Conservation (phyloP, 805 yeast genomes). For the Cyberlindnera amylophila region DNA sequence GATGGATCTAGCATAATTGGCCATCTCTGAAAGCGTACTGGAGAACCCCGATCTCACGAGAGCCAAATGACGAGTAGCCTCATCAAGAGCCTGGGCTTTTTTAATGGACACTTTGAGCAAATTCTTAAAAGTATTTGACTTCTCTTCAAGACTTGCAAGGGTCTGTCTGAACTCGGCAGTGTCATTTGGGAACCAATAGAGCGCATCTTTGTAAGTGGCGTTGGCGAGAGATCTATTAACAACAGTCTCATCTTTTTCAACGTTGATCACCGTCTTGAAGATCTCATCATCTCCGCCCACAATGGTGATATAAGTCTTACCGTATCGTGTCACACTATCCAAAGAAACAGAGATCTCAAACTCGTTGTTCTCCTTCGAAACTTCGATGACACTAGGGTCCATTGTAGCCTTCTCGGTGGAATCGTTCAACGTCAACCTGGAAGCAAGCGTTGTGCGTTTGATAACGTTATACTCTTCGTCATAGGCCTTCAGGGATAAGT, state of each 20-base stretch:
- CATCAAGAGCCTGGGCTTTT: slow-evolving; percentile 20
- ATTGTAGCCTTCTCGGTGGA: slow-evolving; percentile 5
- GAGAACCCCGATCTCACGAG: slow-evolving; percentile 19
- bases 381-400: slow-evolving; percentile 14
- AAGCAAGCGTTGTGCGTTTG: slow-evolving; percentile 4
- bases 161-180: slow-evolving; percentile 11
- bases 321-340: not conserved
- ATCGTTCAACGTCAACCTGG: slow-evolving; percentile 7
- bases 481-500: slow-evolving; percentile 2
- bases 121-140: slow-evolving; percentile 5
- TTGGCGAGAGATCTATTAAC: not conserved
- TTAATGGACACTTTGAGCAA: slow-evolving; percentile 17
- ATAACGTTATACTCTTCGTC: slow-evolving; percentile 4
- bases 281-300: slow-evolving; percentile 3
- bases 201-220: slow-evolving; percentile 12
- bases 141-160: slow-evolving; percentile 11
- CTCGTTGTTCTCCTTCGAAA: slow-evolving; percentile 2
- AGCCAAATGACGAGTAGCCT: slow-evolving; percentile 19
- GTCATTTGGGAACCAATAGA: slow-evolving; percentile 9
- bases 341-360: slow-evolving; percentile 4
- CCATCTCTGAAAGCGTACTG: slow-evolving; percentile 16
- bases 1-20: slow-evolving; percentile 6
- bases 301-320: slow-evolving; percentile 11
- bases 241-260: slow-evolving; percentile 4
- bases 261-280: slow-evolving; percentile 2